Base-by-base conservation (phyloP, 1,139 yeast genomes). In the Pichia sp. region DNA sequence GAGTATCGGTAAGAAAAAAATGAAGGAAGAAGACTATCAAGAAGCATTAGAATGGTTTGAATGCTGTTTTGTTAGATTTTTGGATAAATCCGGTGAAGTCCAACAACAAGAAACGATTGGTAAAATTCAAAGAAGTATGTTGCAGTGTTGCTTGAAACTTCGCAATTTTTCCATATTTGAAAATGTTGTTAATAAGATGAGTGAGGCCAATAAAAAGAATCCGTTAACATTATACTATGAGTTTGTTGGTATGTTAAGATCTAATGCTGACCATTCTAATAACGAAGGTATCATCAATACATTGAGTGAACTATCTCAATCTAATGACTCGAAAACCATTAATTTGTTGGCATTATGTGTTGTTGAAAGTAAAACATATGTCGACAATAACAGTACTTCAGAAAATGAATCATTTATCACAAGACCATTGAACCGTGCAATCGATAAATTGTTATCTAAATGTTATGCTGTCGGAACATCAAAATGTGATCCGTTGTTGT, bases 61-160 rank as follows among this genome's bases (percentile, higher is more conserved):
- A 3, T 35, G 61, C n/a, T 58, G 64, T 14, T 46, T 59, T 8
- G 59, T 60, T 31, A 54, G 65, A 22, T 35, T 65, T 4, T 50
- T 67, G 2, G 52, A 46, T 19, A 44, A 50, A n/a, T 14, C n/a
- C 1, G 22, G 21, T 31, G 24, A 42, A 15, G 55, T 54, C 30
- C 55, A 58, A 6, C 53, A 58, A 4, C 49, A 47, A 8, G 63
- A 62, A 24, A 39, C 32, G 7, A 55, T 53, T 22, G 68, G 65
- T 2, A 64, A 66, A 42, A 52, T 67, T 3, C 56, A 62, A 33
- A 54, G 71, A 45, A 63, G 63, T 8, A 54, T 63, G 14, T 59
- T 63, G 34, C 58, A 58, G 22, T 56, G 63, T 34, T 55, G 58
- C 31, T 45, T 63, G 7, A 52, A 55, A 4, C 36, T 53, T 4